phyloP scores from a whole-genome alignment of 768 basidiomycete species.

The Rossbeevera mucosa region DNA sequence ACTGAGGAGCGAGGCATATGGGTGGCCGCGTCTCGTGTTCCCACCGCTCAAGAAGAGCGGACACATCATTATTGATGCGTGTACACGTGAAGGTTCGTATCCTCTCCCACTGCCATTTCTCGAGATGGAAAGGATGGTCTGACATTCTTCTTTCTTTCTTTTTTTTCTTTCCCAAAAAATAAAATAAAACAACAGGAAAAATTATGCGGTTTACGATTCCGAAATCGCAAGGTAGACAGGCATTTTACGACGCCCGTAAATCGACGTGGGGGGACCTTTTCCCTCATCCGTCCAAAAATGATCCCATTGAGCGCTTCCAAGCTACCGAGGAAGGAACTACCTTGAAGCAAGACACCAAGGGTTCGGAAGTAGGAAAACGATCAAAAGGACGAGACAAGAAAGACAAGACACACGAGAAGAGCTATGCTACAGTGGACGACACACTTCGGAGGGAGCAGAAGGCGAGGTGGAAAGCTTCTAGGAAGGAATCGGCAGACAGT shows the following conservation, averaged over 20 bases:
- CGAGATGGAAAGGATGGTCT: slow-evolving; percentile 3
- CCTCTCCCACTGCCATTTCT: slow-evolving; percentile 4
- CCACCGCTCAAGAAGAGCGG: slow-evolving; percentile 91
- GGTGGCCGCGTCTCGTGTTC: slow-evolving; percentile 88
- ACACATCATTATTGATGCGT: slow-evolving; percentile 88
- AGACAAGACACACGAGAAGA: slow-evolving; percentile 20
- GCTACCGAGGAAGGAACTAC: slow-evolving; percentile 27
- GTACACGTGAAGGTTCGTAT: slow-evolving; percentile 69
- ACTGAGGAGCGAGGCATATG: slow-evolving; percentile 70
- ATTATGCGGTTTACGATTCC: slow-evolving; percentile 90
- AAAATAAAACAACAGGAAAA: slow-evolving; percentile 53
- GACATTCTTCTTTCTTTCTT: background rate
- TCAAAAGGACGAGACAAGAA: slow-evolving; percentile 25
- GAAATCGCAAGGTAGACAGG: slow-evolving; percentile 92
- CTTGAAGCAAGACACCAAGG: slow-evolving; percentile 27
- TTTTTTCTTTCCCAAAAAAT: background rate
- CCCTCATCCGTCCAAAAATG: slow-evolving; percentile 82
- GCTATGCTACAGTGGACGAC: slow-evolving; percentile 29
- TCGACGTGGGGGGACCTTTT: slow-evolving; percentile 93
- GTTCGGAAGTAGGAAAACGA: slow-evolving; percentile 59
- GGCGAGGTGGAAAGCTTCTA: slow-evolving; percentile 28
- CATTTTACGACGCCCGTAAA: slow-evolving; percentile 93
- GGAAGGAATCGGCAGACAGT: slow-evolving; percentile 9
- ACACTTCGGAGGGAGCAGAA: slow-evolving; percentile 38
- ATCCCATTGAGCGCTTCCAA: slow-evolving; percentile 59